A percentile compares a stretch with the other conserved stretches of the same genome.
These are phyloP conservation scores for Termitomyces sp. DNA, from an alignment of 768 basidiomycete genomes.

Conservation along the genomic window DNA sequence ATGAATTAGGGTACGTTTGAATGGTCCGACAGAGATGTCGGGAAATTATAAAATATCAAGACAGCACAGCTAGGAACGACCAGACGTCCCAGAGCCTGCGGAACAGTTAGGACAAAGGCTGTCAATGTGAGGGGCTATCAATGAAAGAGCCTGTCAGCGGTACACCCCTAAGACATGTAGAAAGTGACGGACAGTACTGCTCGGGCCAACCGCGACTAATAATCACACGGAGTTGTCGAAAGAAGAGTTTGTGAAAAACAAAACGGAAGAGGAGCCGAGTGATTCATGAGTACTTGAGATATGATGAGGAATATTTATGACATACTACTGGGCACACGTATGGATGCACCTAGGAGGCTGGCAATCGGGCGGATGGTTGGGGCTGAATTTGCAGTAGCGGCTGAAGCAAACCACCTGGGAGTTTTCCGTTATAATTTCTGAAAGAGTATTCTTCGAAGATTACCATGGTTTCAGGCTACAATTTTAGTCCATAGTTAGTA, in stretches of 20 bases:
- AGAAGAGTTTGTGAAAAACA: too few relatives aligned
- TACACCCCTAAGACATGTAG: not conserved
- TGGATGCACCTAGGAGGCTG: conserved; percentile 35
- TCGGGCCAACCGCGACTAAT: conserved; percentile 39
- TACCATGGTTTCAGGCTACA: not conserved
- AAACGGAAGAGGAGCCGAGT: not conserved
- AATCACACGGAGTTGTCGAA: not conserved
- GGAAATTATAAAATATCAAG: not conserved
- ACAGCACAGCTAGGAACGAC: not conserved
- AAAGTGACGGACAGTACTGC: conserved; percentile 35
- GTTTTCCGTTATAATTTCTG: not conserved
- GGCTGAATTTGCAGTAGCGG: conserved; percentile 45
- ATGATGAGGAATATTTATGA: conserved; percentile 1
- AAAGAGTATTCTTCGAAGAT: not conserved
- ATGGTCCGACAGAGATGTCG: not conserved
- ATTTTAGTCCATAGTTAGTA: not conserved
- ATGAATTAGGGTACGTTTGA: not conserved
- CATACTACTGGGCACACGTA: conserved; percentile 42
- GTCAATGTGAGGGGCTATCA: conserved; percentile 38
- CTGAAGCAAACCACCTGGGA: conserved; percentile 9
- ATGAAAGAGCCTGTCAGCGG: not conserved
- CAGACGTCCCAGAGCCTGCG: not conserved
- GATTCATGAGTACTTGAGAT: not conserved
- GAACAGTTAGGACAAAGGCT: conserved; percentile 35
- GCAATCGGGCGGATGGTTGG: conserved; percentile 42